Percentiles rank a stretch among this genome's conserved stretches.
Evolutionary conservation across 2,329 filamentous ascomycete genomes (phyloP).

Genomic region (Lizonia empirigonia): DNA sequence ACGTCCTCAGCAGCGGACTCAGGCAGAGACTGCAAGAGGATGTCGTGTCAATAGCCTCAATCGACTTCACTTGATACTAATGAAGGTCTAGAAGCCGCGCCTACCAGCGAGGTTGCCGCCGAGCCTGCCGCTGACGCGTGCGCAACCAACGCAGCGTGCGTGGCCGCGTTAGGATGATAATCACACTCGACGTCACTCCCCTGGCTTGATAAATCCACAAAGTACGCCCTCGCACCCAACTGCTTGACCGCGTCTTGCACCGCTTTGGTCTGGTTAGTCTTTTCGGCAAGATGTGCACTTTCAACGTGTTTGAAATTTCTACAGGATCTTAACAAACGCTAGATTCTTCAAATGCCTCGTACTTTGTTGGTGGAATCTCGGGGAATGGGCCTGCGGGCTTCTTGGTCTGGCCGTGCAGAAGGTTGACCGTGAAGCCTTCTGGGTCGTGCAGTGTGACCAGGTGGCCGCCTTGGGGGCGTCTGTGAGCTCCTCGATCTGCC

Average conservation of each 20-base stretch:
- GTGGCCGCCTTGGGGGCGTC: too few relatives aligned
- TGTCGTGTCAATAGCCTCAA: background rate
- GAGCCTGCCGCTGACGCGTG: slow-evolving; percentile 36
- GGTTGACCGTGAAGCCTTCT: too few relatives aligned
- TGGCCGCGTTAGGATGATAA: slow-evolving; percentile 52
- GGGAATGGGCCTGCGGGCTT: too few relatives aligned
- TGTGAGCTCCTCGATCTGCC: too few relatives aligned
- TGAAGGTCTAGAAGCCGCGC: slow-evolving; percentile 36
- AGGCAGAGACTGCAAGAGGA: background rate
- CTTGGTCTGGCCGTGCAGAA: too few relatives aligned
- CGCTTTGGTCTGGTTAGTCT: slow-evolving; percentile 12
- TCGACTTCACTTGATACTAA: slow-evolving; percentile 19
- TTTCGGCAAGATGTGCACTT: too few relatives aligned
- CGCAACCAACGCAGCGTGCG: slow-evolving; percentile 52
- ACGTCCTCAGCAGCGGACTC: too few relatives aligned
- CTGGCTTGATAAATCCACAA: slow-evolving; percentile 53
- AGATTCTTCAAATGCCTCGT: too few relatives aligned
- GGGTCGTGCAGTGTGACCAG: too few relatives aligned
- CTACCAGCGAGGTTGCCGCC: slow-evolving; percentile 46
- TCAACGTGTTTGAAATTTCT: too few relatives aligned
- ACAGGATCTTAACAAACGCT: too few relatives aligned
- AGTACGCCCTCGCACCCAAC: slow-evolving; percentile 43
- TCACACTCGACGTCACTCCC: slow-evolving; percentile 51
- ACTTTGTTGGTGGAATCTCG: too few relatives aligned
- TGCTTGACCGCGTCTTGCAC: slow-evolving; percentile 27